Conservation (phyloP, 331 rosid species). For the Quercus lobata region DNA sequence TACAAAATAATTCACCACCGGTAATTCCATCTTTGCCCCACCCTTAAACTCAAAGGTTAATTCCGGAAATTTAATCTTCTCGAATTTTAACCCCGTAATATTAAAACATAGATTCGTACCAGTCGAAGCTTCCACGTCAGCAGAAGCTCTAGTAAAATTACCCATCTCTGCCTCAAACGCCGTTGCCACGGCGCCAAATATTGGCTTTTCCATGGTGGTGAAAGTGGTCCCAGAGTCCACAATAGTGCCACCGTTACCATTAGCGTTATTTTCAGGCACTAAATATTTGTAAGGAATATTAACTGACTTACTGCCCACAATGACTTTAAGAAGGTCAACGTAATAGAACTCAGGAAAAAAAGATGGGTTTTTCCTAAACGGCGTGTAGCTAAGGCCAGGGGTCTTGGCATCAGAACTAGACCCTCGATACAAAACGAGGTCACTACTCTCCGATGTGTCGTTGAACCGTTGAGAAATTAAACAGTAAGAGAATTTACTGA, state of each 20-base stretch:
- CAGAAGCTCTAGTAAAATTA: conserved; percentile 44
- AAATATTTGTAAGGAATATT: conserved; percentile 46
- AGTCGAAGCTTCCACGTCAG: conserved; percentile 33
- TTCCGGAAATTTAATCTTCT: conserved; percentile 39
- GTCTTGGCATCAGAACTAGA: conserved; percentile 30
- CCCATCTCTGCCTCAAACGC: conserved; percentile 22
- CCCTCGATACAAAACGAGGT: conserved; percentile 45
- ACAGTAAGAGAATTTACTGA: conserved; percentile 74
- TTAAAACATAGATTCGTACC: conserved; percentile 70
- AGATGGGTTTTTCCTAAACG: conserved; percentile 51
- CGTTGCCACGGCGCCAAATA: conserved; percentile 23
- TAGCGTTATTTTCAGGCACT: conserved; percentile 27
- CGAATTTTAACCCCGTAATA: conserved; percentile 11
- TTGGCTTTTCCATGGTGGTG: conserved; percentile 61
- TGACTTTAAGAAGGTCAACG: conserved; percentile 42
- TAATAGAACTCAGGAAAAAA: conserved; percentile 61
- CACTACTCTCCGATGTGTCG: conserved; percentile 49
- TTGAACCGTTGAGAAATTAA: conserved; percentile 59
- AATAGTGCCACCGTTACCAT: conserved; percentile 77
- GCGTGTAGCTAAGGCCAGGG: conserved; percentile 49
- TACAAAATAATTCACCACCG: conserved; percentile 51
- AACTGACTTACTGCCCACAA: conserved; percentile 48
- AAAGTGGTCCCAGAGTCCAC: conserved; percentile 85
- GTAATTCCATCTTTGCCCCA: conserved; percentile 71
- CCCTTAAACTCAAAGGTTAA: conserved; percentile 72